Conservation (phyloP, 257 asterid genomes). For the Solanum clarkiae region DNA sequence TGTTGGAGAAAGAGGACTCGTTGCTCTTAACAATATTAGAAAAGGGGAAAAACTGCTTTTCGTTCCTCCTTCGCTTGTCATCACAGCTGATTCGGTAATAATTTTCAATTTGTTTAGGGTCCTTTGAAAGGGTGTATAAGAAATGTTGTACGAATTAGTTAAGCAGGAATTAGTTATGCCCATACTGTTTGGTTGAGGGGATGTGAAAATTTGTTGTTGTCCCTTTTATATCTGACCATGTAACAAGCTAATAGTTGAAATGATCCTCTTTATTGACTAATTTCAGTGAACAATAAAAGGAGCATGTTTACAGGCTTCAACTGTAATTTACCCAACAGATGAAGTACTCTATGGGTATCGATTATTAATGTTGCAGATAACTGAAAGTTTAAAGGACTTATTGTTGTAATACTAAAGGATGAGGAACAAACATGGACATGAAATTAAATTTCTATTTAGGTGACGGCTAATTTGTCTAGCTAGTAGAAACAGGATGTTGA, state of each 20-base stretch:
- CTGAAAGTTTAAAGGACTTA: neutral
- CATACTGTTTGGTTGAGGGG: neutral
- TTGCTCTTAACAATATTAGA: constrained; percentile 70
- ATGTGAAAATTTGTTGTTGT: neutral
- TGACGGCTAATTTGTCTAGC: neutral
- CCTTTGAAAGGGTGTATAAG: neutral
- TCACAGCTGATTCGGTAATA: constrained; percentile 73
- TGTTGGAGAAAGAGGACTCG: constrained; percentile 90
- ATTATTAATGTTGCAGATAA: neutral
- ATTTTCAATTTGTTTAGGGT: neutral
- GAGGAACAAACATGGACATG: neutral
- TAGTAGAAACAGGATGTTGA: neutral
- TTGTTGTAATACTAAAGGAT: neutral
- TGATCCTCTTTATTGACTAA: neutral
- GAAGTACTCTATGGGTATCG: neutral
- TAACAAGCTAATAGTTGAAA: neutral
- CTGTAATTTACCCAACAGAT: neutral
- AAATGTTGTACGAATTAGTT: neutral
- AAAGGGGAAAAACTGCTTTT: constrained; percentile 86
- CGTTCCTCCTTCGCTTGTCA: constrained; percentile 77
- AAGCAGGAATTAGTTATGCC: neutral
- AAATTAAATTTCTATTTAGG: neutral
- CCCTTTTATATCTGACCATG: neutral
- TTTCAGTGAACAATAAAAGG: neutral
- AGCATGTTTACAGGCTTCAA: neutral